A percentile compares a stretch with the other conserved stretches of the same genome.
Evolutionary conservation across 1,139 yeast species (phyloP).

Genomic region (Magnusiomyces tetraspermus): DNA sequence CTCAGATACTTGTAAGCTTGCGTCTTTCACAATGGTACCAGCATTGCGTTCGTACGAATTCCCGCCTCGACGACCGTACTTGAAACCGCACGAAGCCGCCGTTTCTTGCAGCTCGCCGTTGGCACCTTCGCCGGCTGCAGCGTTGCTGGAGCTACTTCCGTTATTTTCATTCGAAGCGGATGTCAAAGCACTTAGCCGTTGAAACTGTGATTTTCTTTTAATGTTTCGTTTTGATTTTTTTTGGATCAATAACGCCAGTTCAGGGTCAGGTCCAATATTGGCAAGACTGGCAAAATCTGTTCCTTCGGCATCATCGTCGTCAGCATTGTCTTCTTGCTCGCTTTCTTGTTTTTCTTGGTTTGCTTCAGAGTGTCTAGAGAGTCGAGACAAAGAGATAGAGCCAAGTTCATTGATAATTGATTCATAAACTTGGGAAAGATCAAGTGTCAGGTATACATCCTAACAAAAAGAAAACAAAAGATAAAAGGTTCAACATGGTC

Average conservation of each 20-base stretch:
- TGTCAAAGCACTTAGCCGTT: neutral
- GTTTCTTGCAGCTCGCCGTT: too few relatives aligned
- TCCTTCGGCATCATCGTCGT: neutral
- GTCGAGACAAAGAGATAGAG: neutral
- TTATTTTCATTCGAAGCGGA: neutral
- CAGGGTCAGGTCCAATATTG: neutral
- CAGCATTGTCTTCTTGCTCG: neutral
- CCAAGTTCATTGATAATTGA: conserved; percentile 1
- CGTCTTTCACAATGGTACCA: neutral
- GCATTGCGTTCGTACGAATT: neutral
- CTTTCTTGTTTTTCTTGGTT: neutral
- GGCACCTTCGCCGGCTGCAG: too few relatives aligned
- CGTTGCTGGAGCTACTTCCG: neutral
- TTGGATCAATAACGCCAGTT: neutral
- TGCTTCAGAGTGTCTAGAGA: neutral
- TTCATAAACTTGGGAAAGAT: conserved; percentile 19
- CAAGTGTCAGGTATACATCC: conserved; percentile 21
- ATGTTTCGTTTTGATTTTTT: neutral
- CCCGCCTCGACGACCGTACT: neutral
- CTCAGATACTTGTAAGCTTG: conserved; percentile 41
- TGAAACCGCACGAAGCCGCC: too few relatives aligned
- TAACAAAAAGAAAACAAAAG: neutral
- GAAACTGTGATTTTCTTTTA: neutral
- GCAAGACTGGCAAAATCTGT: neutral
- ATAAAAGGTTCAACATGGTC: neutral